Conservation (phyloP, 2,329 filamentous ascomycete genomes). For the Teratosphaeria pseudoeucalypti region DNA sequence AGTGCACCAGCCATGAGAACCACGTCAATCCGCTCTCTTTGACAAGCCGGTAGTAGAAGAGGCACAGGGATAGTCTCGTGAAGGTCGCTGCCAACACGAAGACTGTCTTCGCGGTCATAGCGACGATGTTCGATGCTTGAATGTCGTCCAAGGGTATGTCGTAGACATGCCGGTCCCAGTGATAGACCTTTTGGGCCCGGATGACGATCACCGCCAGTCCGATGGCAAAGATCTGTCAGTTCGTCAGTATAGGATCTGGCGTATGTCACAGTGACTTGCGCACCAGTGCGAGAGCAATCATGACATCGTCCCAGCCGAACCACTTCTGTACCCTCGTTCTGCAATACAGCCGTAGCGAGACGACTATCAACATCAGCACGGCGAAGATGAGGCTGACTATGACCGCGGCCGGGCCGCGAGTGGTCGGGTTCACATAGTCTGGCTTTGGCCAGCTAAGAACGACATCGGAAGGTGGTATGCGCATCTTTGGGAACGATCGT, state of each 20-base stretch:
- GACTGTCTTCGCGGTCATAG: slow-evolving; percentile 32
- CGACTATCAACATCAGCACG: slow-evolving; percentile 25
- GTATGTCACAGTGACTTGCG: neutral
- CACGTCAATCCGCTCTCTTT: slow-evolving; percentile 29
- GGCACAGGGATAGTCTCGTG: slow-evolving; percentile 34
- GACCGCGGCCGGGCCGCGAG: slow-evolving; percentile 29
- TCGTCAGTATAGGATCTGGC: slow-evolving; percentile 3
- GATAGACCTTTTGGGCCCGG: slow-evolving; percentile 31
- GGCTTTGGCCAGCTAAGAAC: slow-evolving; percentile 29
- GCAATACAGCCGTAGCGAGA: slow-evolving; percentile 31
- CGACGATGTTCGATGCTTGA: slow-evolving; percentile 26
- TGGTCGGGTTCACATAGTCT: slow-evolving; percentile 33
- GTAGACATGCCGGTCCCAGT: slow-evolving; percentile 36
- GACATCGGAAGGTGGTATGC: slow-evolving; percentile 21
- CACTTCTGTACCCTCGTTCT: slow-evolving; percentile 31
- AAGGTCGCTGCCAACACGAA: slow-evolving; percentile 34
- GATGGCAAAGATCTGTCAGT: slow-evolving; percentile 26
- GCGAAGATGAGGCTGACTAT: slow-evolving; percentile 32
- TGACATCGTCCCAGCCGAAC: slow-evolving; percentile 34
- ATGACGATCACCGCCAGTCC: slow-evolving; percentile 30
- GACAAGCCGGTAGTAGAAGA: slow-evolving; percentile 37
- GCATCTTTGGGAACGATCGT: slow-evolving; percentile 6
- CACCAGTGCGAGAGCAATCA: slow-evolving; percentile 32
- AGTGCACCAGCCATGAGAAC: slow-evolving; percentile 32
- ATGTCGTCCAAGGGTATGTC: slow-evolving; percentile 24